These are phyloP conservation scores for Penicillium sp. DNA, from an alignment of 2,329 filamentous ascomycete genomes.

Conservation along the genomic window DNA sequence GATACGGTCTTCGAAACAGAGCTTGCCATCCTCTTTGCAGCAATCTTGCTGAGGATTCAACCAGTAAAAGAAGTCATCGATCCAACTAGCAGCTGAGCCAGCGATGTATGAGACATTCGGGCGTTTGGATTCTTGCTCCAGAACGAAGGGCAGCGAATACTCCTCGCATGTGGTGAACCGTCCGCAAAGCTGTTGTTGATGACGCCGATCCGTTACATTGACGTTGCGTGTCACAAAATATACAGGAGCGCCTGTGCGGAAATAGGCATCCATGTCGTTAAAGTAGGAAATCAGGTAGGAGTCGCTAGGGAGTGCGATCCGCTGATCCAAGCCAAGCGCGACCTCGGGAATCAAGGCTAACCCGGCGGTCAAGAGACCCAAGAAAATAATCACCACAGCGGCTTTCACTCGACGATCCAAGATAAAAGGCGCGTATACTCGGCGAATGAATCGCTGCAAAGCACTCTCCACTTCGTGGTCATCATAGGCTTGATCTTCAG, in stretches of 20 bases:
- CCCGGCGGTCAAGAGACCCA: slow-evolving; percentile 79
- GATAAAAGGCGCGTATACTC: slow-evolving; percentile 75
- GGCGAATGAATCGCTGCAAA: slow-evolving; percentile 83
- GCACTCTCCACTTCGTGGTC: slow-evolving; percentile 70
- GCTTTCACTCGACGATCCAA: slow-evolving; percentile 76
- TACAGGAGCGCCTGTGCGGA: slow-evolving; percentile 84
- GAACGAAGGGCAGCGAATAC: slow-evolving; percentile 76
- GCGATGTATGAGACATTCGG: slow-evolving; percentile 81
- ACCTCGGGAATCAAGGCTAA: slow-evolving; percentile 79
- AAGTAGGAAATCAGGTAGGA: slow-evolving; percentile 97
- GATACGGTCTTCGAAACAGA: slow-evolving; percentile 72
- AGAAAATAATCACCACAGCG: slow-evolving; percentile 69
- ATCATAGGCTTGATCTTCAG: slow-evolving; percentile 62
- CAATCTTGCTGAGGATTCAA: slow-evolving; percentile 79
- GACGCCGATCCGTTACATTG: slow-evolving; percentile 66
- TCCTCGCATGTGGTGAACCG: slow-evolving; percentile 83
- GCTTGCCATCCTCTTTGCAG: slow-evolving; percentile 63
- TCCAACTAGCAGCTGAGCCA: slow-evolving; percentile 85
- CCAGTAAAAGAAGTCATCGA: slow-evolving; percentile 96
- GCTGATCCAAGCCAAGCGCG: slow-evolving; percentile 83
- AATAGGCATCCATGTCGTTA: slow-evolving; percentile 89
- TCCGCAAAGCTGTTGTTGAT: slow-evolving; percentile 84
- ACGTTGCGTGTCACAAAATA: slow-evolving; percentile 87
- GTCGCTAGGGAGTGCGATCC: slow-evolving; percentile 85
- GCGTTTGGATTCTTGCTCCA: slow-evolving; percentile 91